Evolutionary conservation across 345 rosid species (phyloP).

Genomic region (Nephelium lappaceum): DNA sequence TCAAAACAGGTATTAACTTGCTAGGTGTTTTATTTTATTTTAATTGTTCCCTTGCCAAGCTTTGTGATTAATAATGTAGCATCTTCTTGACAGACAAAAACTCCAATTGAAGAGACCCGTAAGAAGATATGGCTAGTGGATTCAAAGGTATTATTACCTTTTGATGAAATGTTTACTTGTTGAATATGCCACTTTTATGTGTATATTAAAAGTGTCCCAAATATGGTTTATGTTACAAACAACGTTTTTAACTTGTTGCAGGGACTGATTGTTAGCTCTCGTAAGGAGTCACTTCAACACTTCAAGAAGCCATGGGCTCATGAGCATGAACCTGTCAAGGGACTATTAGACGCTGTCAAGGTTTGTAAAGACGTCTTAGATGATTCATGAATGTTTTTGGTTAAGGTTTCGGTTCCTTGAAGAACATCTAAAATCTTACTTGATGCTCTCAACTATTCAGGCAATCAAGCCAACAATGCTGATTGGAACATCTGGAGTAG

Average conservation of each 20-base stretch:
- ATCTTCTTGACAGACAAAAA: constrained; percentile 50
- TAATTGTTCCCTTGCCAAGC: constrained; percentile 8
- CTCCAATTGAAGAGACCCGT: constrained; percentile 72
- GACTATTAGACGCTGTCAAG: constrained; percentile 73
- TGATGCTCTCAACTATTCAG: constrained; percentile 34
- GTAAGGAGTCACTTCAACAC: constrained; percentile 82
- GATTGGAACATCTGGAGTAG: constrained; percentile 95
- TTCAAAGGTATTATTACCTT: constrained; percentile 67
- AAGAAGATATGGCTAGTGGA: constrained; percentile 97
- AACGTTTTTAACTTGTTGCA: constrained; percentile 30
- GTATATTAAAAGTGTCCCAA: neutral
- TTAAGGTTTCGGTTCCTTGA: neutral
- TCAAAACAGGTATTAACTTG: constrained; percentile 52
- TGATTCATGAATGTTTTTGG: neutral
- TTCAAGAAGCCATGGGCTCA: constrained; percentile 98
- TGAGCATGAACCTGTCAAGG: constrained; percentile 73
- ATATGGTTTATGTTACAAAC: neutral
- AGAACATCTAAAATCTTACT: constrained; percentile 4
- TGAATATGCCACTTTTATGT: constrained; percentile 2
- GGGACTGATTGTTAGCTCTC: constrained; percentile 83
- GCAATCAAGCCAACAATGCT: constrained; percentile 89
- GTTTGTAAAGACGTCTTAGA: constrained; percentile 38
- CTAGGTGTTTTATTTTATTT: neutral
- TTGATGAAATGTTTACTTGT: neutral
- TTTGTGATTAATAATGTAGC: constrained; percentile 23